Conservation (phyloP, 31 red algal genomes). For the Asparagopsis taxiformis region DNA sequence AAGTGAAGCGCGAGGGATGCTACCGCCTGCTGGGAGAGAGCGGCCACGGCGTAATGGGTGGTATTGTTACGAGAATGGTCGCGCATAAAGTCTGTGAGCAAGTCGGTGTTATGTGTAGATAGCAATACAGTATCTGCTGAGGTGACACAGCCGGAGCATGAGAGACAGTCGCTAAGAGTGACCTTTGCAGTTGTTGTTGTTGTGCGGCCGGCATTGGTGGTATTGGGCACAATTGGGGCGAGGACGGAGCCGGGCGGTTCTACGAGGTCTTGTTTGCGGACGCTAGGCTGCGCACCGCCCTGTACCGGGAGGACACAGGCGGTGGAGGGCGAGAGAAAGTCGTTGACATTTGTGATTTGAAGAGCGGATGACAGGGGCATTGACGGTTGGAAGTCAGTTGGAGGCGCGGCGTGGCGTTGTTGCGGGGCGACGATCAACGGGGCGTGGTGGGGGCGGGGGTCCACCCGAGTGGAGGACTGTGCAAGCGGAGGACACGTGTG, state of each 20-base stretch:
- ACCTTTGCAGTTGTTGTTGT: constrained; percentile 42
- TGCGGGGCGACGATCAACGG: too few species aligned
- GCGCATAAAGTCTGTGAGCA: neutral
- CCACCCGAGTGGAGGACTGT: too few species aligned
- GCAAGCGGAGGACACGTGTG: too few species aligned
- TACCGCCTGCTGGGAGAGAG: constrained; percentile 72
- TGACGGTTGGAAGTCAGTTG: too few species aligned
- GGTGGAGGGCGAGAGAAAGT: constrained; percentile 60
- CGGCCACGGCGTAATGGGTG: constrained; percentile 20
- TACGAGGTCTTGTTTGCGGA: neutral
- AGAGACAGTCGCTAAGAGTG: constrained; percentile 83
- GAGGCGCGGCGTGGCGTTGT: too few species aligned
- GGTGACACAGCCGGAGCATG: constrained; percentile 87
- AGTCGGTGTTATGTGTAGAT: constrained; percentile 47
- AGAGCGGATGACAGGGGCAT: constrained; percentile 47
- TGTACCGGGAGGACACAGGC: constrained; percentile 68
- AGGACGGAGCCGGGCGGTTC: constrained; percentile 74
- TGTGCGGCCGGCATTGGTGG: constrained; percentile 6
- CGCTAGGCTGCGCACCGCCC: constrained; percentile 37
- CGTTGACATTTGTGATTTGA: constrained; percentile 75
- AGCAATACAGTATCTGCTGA: constrained; percentile 88
- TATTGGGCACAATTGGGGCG: constrained; percentile 44
- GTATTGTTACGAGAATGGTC: neutral
- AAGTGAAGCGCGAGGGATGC: constrained; percentile 67
- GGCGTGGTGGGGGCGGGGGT: too few species aligned